phyloP scores from a whole-genome alignment of 2,329 filamentous ascomycete species.

The Cadophora luteo-olivacea region DNA sequence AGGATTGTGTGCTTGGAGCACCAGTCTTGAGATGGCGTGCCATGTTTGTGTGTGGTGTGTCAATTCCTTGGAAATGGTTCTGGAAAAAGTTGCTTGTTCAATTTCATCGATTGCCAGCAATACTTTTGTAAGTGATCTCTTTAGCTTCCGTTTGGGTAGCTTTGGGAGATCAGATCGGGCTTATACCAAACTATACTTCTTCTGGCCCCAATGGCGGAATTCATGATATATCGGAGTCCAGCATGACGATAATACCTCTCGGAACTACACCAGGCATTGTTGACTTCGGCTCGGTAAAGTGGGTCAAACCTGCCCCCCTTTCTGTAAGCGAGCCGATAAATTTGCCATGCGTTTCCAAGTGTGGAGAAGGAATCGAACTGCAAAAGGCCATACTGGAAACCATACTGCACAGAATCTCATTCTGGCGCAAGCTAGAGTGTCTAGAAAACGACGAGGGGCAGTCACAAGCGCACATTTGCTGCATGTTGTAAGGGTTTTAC shows the following conservation, averaged over 20 bases:
- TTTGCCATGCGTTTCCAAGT: neutral
- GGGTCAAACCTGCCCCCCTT: neutral
- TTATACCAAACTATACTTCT: neutral
- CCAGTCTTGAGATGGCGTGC: conserved; percentile 1
- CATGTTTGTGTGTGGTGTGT: neutral
- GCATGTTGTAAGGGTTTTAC: neutral
- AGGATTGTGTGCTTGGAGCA: neutral
- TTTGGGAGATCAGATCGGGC: neutral
- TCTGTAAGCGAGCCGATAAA: neutral
- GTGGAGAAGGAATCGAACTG: neutral
- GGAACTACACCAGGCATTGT: neutral
- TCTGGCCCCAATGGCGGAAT: neutral
- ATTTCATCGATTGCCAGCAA: neutral
- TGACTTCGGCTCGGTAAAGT: conserved; percentile 10
- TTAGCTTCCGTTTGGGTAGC: neutral
- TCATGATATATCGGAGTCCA: neutral
- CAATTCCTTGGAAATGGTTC: neutral
- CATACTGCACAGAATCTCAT: neutral
- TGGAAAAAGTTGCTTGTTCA: neutral
- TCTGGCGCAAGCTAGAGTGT: neutral
- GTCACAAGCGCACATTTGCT: neutral
- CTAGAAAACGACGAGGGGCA: neutral
- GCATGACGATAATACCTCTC: neutral
- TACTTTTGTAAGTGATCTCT: neutral
- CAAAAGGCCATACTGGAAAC: neutral